These are phyloP conservation scores for Auriscalpium orientale DNA, from an alignment of 768 basidiomycete genomes.

Conservation along the genomic window DNA sequence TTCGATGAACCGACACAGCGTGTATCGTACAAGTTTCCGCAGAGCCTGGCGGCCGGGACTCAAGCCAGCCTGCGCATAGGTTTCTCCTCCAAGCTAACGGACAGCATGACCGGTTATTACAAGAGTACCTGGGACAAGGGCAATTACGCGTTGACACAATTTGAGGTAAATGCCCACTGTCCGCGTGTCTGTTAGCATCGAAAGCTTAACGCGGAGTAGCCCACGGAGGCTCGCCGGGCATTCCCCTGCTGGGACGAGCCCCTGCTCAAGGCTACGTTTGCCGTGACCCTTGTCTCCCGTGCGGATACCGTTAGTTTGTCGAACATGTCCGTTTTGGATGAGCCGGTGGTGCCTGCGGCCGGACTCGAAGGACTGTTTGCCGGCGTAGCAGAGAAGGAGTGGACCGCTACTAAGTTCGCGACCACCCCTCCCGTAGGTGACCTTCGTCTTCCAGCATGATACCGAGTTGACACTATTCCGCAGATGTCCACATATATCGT, in stretches of 20 bases:
- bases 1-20: slow-evolving; percentile 62
- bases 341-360: slow-evolving; percentile 30
- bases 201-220: slow-evolving; percentile 32
- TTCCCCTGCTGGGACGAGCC: slow-evolving; percentile 96
- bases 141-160: slow-evolving; percentile 84
- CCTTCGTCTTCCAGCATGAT: not conserved
- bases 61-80: slow-evolving; percentile 63
- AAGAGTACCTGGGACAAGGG: slow-evolving; percentile 57
- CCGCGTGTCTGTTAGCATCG: not conserved
- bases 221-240: slow-evolving; percentile 75
- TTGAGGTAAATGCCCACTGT: slow-evolving; percentile 44
- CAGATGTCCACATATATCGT: slow-evolving; percentile 86
- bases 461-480: not conserved
- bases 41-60: slow-evolving; percentile 53
- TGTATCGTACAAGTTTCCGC: slow-evolving; percentile 50
- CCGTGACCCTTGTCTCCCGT: slow-evolving; percentile 74
- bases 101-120: slow-evolving; percentile 81
- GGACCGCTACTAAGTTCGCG: slow-evolving; percentile 80
- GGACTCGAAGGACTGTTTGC: slow-evolving; percentile 10
- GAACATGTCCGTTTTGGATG: slow-evolving; percentile 77
- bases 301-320: slow-evolving; percentile 67
- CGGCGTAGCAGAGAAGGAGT: slow-evolving; percentile 33
- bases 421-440: slow-evolving; percentile 59
- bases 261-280: slow-evolving; percentile 76
- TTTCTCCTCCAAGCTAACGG: slow-evolving; percentile 61